Base-by-base conservation (phyloP, 192 early-diverging fungal species). In the Radiomyces spectabilis region DNA sequence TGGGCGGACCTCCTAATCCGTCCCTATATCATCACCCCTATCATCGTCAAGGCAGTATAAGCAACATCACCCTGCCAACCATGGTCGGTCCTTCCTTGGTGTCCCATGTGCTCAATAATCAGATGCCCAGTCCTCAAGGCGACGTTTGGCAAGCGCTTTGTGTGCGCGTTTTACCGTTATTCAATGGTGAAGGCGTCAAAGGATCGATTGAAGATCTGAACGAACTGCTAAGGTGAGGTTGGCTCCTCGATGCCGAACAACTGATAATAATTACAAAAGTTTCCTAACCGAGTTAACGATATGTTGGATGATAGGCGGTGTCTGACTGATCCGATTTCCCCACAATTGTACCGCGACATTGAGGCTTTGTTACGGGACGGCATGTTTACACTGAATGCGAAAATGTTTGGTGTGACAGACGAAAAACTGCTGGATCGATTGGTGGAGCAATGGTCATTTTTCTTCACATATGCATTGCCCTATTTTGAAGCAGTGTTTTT, bases 401-500 rank as follows among this genome's bases (percentile, higher is more conserved):
- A 83, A 45, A 73, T 85, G 45, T 79, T 78, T 15, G 74, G 75
- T 35, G 82, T 84, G 7, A 74, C 77, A 0, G 80, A 83, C 41
- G 87, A 89, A 41, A 80, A 65, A 16, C 51, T 89, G 31, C 72
- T 83, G 5, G 78, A 74, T 4, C 79, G 86, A 1, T 41, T 92
- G 32, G 84, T 86, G 2, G 80, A 83, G 30, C 77, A 85, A 31
- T 94, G 92, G 92, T 82, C 78, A 12, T 86, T 87, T 56, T 84
- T 88, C 57, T 88, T 83, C 53, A 82, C 84, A 7, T 88, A 85
- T 22, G 88, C 89, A 9, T 61, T 94, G 27, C 92, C 92, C 52
- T 90, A 87, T 49, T 71, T 94, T 49, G 86, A 94, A 56, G 92
- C 83, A 3, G 88, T 90, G 18, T 92, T 94, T 61, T 70, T 92